phyloP scores from a whole-genome alignment of 75 land plant species.

The Picea sitchensis region DNA sequence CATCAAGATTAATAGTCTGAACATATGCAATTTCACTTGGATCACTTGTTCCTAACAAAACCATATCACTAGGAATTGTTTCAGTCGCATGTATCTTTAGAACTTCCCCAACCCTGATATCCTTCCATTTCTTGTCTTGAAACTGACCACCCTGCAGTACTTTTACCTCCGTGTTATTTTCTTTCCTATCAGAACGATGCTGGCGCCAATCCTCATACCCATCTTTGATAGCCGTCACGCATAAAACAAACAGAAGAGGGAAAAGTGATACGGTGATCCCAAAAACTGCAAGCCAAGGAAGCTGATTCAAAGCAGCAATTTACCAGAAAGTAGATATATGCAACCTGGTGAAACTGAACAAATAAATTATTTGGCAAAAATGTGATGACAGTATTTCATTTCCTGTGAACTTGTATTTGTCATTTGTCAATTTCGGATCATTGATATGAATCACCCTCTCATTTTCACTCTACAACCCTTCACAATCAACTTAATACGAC shows the following conservation, averaged over 20 bases:
- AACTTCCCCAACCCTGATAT: slow-evolving; percentile 13
- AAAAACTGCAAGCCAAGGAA: slow-evolving; percentile 24
- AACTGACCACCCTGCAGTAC: slow-evolving; percentile 10
- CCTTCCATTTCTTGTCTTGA: slow-evolving; percentile 12
- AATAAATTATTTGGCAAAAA: slow-evolving; percentile 20
- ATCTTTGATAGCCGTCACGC: slow-evolving; percentile 18
- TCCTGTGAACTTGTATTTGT: no score
- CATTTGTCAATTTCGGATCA: no score
- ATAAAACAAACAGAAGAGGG: slow-evolving; percentile 13
- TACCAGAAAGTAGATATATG: slow-evolving; percentile 17
- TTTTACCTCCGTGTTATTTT: slow-evolving; percentile 11
- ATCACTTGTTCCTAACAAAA: slow-evolving; percentile 16
- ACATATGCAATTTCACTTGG: slow-evolving; percentile 13
- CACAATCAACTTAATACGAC: no score
- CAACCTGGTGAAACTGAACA: slow-evolving; percentile 16
- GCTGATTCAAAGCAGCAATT: slow-evolving; percentile 14
- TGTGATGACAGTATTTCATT: slow-evolving; percentile 2
- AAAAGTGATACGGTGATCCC: slow-evolving; percentile 14
- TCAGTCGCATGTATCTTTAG: slow-evolving; percentile 14
- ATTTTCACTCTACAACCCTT: no score
- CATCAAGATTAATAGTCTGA: slow-evolving; percentile 20
- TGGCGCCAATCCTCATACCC: slow-evolving; percentile 21
- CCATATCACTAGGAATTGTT: slow-evolving; percentile 18
- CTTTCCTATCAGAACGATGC: slow-evolving; percentile 17
- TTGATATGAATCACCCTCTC: no score